Base-by-base conservation (phyloP, 805 yeast species). In the Saccharomycopsis oosterbeekiorum region DNA sequence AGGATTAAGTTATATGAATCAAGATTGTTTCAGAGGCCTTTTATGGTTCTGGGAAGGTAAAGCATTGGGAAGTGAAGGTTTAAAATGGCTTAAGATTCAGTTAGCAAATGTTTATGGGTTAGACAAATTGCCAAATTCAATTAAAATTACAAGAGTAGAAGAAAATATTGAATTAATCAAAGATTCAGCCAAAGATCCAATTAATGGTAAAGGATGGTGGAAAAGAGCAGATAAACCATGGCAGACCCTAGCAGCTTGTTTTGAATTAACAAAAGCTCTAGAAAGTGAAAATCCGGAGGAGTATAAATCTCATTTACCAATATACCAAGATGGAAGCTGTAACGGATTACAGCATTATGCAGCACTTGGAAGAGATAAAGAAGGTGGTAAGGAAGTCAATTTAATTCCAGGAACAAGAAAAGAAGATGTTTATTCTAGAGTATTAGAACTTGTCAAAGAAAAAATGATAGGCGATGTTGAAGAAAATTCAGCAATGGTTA, bases 321-420 rank as follows among this genome's bases (percentile, higher is more conserved):
- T 84, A 5, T 88, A 84, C 66, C 86, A 82, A 68, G 88, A 84
- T 66, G 88, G 88, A 41, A 81, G 86, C 1, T 84, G 88, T 69
- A 84, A 84, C 65, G 88, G 88, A 1, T 74, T 84, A 55, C 88
- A 84, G 71, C 88, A 84, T 68, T 84, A 84, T 68, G 88, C 88
- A 2, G 88, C 88, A 0, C 74, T 84, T n/a, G 88, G 88, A 59
- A 86, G 88, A 66, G 88, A 84, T 65, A 61, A 77, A 11, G 87
- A 82, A 66, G 88, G 88, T 66, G 88, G 87, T 1, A 71, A 71
- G 40, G 85, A 84, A 68, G 88, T 84, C 21, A 84, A 84, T 66
- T 73, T 84, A 67, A 70, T 77, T 14, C 84, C 84, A 1, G 75
- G 80, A 9, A 84, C 80, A 53, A 73, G 74, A 60, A 88, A 88